A percentile compares a stretch with the other conserved stretches of the same genome.
Conservation (phyloP, 345 rosid genomes). For the Isatis tinctoria region DNA sequence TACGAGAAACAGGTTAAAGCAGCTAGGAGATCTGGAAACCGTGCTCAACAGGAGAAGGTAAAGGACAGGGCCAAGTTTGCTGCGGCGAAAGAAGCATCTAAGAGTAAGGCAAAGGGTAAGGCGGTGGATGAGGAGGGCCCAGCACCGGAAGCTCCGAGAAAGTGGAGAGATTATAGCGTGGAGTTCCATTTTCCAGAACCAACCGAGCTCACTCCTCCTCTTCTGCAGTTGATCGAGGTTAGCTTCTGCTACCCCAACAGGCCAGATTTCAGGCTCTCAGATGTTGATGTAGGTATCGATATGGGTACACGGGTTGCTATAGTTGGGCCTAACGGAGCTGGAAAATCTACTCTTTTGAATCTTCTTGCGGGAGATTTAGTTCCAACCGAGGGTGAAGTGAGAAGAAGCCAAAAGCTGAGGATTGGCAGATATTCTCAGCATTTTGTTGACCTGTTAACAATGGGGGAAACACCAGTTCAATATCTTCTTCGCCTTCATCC, state of each 20-base stretch:
- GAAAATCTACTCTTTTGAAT: constrained; percentile 84
- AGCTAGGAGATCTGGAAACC: constrained; percentile 77
- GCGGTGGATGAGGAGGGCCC: constrained; percentile 65
- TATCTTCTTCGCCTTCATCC: constrained; percentile 96
- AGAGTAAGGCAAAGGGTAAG: constrained; percentile 71
- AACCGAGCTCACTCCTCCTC: constrained; percentile 90
- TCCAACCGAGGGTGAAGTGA: constrained; percentile 77
- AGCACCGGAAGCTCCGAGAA: constrained; percentile 67
- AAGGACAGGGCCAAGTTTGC: constrained; percentile 71
- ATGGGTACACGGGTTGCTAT: constrained; percentile 97
- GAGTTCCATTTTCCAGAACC: constrained; percentile 98
- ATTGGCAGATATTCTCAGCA: constrained; percentile 97
- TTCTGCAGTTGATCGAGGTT: constrained; percentile 82
- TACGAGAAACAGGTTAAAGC: constrained; percentile 82
- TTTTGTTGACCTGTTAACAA: constrained; percentile 81
- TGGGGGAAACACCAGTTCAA: constrained; percentile 93
- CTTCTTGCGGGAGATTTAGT: constrained; percentile 89
- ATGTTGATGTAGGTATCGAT: constrained; percentile 95
- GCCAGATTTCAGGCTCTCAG: constrained; percentile 66
- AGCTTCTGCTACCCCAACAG: constrained; percentile 87
- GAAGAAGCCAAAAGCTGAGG: constrained; percentile 86
- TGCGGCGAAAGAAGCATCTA: constrained; percentile 76
- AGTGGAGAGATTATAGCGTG: constrained; percentile 91
- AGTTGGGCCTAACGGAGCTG: constrained; percentile 97
- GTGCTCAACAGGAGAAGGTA: constrained; percentile 83